Evolutionary conservation across 352 stramenopile genomes (phyloP).

Genomic region (Phytophthora ramorum): DNA sequence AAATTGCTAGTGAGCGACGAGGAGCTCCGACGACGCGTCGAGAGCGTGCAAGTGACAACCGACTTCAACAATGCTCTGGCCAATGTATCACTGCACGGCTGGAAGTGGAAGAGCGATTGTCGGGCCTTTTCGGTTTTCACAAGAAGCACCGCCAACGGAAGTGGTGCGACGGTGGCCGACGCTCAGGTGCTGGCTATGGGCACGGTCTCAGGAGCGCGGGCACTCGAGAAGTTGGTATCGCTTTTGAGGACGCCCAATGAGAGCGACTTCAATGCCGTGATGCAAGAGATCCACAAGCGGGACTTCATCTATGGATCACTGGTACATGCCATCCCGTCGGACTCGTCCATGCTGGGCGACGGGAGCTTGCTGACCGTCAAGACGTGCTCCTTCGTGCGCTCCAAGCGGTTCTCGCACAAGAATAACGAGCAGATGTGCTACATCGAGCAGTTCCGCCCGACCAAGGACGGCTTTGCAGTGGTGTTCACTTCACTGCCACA

Average conservation of each 20-base stretch:
- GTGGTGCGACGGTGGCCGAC: conserved; percentile 17
- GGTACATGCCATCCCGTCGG: conserved; percentile 27
- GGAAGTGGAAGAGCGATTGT: conserved; percentile 46
- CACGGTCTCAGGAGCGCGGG: conserved; percentile 32
- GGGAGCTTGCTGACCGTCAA: conserved; percentile 38
- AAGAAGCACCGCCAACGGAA: conserved; percentile 15
- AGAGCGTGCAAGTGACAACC: conserved; percentile 29
- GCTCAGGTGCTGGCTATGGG: conserved; percentile 40
- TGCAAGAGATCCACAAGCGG: conserved; percentile 46
- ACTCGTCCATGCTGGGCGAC: conserved; percentile 6
- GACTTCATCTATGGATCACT: conserved; percentile 63
- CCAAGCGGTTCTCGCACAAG: conserved; percentile 33
- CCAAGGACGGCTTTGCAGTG: conserved; percentile 39
- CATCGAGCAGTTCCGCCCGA: conserved; percentile 45
- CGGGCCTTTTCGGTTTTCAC: conserved; percentile 41
- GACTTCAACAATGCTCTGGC: conserved; percentile 37
- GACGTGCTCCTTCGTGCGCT: conserved; percentile 42
- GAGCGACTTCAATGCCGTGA: conserved; percentile 45
- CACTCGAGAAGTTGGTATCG: conserved; percentile 29
- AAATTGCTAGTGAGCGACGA: conserved; percentile 39
- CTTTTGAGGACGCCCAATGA: conserved; percentile 36
- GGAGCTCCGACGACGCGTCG: conserved; percentile 38
- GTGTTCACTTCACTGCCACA: conserved; percentile 36
- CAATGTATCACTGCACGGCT: conserved; percentile 37
- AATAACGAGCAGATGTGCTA: conserved; percentile 53